phyloP scores from a whole-genome alignment of 2,329 filamentous ascomycete species.

The Penicillium occitanis region DNA sequence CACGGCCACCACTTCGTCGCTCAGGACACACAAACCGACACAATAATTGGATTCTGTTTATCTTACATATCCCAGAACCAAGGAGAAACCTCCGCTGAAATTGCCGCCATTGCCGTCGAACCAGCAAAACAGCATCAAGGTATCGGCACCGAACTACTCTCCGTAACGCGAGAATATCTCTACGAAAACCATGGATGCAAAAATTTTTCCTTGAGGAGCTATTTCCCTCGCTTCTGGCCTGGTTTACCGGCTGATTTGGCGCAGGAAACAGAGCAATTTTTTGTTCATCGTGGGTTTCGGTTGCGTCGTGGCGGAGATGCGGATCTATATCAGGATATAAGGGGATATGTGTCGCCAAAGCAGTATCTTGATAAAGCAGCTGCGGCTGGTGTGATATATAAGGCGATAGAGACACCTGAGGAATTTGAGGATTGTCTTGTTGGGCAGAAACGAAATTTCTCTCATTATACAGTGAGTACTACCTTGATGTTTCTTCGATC shows the following conservation, averaged over 20 bases:
- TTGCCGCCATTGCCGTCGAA: slow-evolving; percentile 42
- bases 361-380: slow-evolving; percentile 38
- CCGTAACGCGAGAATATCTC: slow-evolving; percentile 31
- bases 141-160: slow-evolving; percentile 40
- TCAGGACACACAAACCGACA: slow-evolving; percentile 21
- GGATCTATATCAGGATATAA: slow-evolving; percentile 45
- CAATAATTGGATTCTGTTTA: slow-evolving; percentile 41
- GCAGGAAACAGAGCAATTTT: slow-evolving; percentile 39
- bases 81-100: slow-evolving; percentile 30
- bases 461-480: slow-evolving; percentile 35
- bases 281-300: slow-evolving; percentile 44
- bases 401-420: slow-evolving; percentile 34
- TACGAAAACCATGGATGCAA: slow-evolving; percentile 28
- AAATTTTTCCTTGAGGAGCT: slow-evolving; percentile 30
- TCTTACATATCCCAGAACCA: slow-evolving; percentile 32
- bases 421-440: slow-evolving; percentile 41
- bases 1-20: slow-evolving; percentile 40
- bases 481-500: background rate
- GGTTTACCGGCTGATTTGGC: slow-evolving; percentile 44
- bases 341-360: slow-evolving; percentile 34
- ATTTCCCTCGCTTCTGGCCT: slow-evolving; percentile 50
- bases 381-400: slow-evolving; percentile 39
- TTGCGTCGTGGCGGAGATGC: slow-evolving; percentile 30
- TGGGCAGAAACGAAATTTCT: slow-evolving; percentile 43
- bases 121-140: slow-evolving; percentile 38